phyloP scores from a whole-genome alignment of 1,284 basidiomycete genomes.

The Melanopsichium pennsylvanicum region DNA sequence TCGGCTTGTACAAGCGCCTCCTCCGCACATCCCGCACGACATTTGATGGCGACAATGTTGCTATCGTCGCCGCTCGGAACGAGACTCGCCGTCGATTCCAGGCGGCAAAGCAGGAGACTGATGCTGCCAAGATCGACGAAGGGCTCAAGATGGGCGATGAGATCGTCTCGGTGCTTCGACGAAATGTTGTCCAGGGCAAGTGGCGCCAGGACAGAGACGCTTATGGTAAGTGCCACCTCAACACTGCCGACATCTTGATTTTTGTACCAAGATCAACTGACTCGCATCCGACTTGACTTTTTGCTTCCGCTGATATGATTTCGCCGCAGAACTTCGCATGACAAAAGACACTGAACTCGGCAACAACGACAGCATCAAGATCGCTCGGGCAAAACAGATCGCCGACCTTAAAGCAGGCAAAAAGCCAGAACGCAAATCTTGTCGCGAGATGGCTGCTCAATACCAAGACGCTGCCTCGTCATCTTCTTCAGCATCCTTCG shows the following conservation, averaged over 20 bases:
- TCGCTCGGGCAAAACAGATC: constrained; percentile 48
- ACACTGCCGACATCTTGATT: too few species aligned
- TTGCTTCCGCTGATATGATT: too few species aligned
- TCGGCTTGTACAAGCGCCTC: constrained; percentile 59
- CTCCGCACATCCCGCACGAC: constrained; percentile 57
- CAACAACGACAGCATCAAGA: constrained; percentile 61
- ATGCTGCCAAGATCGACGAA: constrained; percentile 53
- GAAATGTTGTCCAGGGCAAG: constrained; percentile 64
- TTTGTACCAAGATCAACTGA: too few species aligned
- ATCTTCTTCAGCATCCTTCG: constrained; percentile 25
- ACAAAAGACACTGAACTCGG: constrained; percentile 63
- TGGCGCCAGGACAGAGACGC: constrained; percentile 41
- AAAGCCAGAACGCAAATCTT: constrained; percentile 44
- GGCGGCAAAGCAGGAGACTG: constrained; percentile 42
- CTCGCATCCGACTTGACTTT: too few species aligned
- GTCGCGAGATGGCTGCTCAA: constrained; percentile 41
- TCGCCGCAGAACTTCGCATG: constrained; percentile 56
- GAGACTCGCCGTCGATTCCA: constrained; percentile 53
- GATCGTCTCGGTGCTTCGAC: constrained; percentile 52
- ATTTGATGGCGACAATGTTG: constrained; percentile 49
- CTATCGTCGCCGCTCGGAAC: constrained; percentile 45
- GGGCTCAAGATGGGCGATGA: constrained; percentile 59
- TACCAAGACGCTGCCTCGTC: constrained; percentile 21
- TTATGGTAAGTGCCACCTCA: constrained; percentile 33
- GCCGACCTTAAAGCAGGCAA: constrained; percentile 53